Base-by-base conservation (phyloP, 2,329 filamentous ascomycete species). In the Xylariaceae sp. region DNA sequence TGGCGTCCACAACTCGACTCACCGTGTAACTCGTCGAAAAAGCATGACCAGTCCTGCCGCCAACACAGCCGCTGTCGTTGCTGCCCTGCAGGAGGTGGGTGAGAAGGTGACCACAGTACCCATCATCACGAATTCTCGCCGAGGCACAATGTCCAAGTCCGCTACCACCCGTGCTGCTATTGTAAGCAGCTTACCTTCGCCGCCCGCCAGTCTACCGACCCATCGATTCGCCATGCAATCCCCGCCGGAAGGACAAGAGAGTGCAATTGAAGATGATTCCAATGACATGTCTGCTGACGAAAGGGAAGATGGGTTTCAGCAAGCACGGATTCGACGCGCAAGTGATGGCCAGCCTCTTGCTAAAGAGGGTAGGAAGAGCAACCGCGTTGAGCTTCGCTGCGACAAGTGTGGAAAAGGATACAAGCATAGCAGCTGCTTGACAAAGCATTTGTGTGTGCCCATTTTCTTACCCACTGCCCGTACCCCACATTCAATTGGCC, bases 371-470 rank as follows among this genome's bases (percentile, higher is more conserved):
- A 80, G 82, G 77, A 91, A 90, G 76, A 81, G 83, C 73, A 88
- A 84, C 75, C 83, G 85, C 68, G 84, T 86, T 68, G 92, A 97
- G 73, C 84, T 99, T 71, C 90, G 88, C 74, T 99, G 94, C 78
- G 90, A 96, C 71, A 92, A 91, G 75, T 99, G 94, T 79, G 92
- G 92, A 74, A 99, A 99, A 82, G 91, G 91, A 76, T 99, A 99
- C 84, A 99, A 99, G 85, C 94, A 99, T 82, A 95, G 91, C 85
- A 97, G 94, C 80, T 99, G 94, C 85, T 85, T 99, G 80, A 95
- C 89, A 73, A 99, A 97, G 84, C 94, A 99, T 86, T 87, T 96
- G 94, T 97, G 86, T 84, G 94, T 96, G 80, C 77, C 80, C 84
- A 80, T 78, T 75, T 74, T 75, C 75, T 75, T 73, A 70, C 71